phyloP scores from a whole-genome alignment of 2,329 filamentous ascomycete genomes.

The Domatiomyces globalis region DNA sequence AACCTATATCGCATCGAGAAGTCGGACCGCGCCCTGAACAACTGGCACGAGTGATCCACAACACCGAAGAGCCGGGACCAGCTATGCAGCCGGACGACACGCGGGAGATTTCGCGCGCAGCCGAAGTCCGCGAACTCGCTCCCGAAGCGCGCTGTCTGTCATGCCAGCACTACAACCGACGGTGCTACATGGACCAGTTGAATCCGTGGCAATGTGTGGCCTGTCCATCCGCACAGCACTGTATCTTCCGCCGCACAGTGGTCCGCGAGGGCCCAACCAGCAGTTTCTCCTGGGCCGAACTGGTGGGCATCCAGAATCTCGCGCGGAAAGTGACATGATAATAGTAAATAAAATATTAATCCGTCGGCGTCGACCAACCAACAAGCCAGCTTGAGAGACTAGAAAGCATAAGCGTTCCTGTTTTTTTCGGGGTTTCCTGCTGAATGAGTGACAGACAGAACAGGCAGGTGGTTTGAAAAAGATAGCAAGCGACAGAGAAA shows the following conservation, averaged over 20 bases:
- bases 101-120: background rate
- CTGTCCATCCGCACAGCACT: background rate
- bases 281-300: background rate
- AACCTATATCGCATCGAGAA: background rate
- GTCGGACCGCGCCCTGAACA: background rate
- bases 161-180: background rate
- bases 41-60: background rate
- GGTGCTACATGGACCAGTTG: slow-evolving; percentile 1
- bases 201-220: slow-evolving; percentile 1
- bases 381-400: too few species aligned
- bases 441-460: too few species aligned
- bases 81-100: background rate
- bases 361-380: too few species aligned
- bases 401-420: background rate
- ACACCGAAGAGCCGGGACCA: background rate
- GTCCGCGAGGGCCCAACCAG: background rate
- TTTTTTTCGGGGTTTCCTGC: too few species aligned
- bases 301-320: background rate
- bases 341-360: too few species aligned
- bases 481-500: too few species aligned
- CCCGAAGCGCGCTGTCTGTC: background rate
- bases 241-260: slow-evolving; percentile 1
- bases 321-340: background rate
- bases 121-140: background rate
- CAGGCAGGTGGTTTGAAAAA: too few species aligned